phyloP scores from a whole-genome alignment of 192 early-diverging fungal genomes.

The Backusella morwellensis region DNA sequence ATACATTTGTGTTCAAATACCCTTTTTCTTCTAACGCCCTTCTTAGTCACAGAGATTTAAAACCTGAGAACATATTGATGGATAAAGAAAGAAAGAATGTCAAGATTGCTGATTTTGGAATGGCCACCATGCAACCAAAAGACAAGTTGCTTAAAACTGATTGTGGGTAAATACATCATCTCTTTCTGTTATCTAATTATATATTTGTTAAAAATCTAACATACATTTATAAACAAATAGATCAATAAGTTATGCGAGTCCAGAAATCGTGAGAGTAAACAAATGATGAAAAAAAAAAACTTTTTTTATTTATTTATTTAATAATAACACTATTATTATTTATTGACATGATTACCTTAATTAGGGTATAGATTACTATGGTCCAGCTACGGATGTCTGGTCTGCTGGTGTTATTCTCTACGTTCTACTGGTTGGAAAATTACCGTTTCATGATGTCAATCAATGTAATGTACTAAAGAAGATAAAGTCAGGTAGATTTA shows the following conservation, averaged over 20 bases:
- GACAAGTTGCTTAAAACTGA: conserved; percentile 51
- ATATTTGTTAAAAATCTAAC: neutral
- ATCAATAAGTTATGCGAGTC: conserved; percentile 30
- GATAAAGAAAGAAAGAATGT: conserved; percentile 42
- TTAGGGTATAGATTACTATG: conserved; percentile 42
- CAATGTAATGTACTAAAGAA: conserved; percentile 60
- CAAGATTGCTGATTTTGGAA: conserved; percentile 68
- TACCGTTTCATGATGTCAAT: conserved; percentile 77
- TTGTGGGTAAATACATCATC: conserved; percentile 56
- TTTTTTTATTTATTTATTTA: neutral
- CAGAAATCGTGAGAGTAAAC: conserved; percentile 31
- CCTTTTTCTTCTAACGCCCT: no score
- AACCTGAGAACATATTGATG: conserved; percentile 63
- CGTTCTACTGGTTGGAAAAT: conserved; percentile 73
- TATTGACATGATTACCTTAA: conserved; percentile 12
- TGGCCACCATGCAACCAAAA: conserved; percentile 48
- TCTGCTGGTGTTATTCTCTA: conserved; percentile 89
- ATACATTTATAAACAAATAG: conserved; percentile 33
- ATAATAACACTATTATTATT: neutral
- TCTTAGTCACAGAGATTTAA: conserved; percentile 66
- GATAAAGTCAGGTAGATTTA: conserved; percentile 66
- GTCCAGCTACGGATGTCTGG: conserved; percentile 80
- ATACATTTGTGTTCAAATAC: no score
- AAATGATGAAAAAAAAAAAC: neutral
- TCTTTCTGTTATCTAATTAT: neutral